phyloP scores from a whole-genome alignment of 805 yeast genomes.

The Wickerhamiella kazuoi region DNA sequence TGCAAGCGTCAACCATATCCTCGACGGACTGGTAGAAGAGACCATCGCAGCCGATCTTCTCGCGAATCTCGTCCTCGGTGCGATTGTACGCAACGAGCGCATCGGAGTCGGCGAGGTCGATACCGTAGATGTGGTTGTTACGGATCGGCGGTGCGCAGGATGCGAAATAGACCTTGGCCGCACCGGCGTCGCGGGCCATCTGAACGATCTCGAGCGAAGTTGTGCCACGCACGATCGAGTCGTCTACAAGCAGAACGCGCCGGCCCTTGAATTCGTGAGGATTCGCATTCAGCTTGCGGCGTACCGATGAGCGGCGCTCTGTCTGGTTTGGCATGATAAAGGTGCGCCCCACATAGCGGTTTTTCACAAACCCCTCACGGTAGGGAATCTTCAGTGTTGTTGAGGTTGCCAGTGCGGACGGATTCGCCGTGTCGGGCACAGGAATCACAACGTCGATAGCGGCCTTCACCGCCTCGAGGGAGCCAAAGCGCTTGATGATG shows the following conservation, averaged over 20 bases:
- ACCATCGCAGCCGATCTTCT: constrained; percentile 71
- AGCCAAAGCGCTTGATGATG: constrained; percentile 31
- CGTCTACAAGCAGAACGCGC: constrained; percentile 82
- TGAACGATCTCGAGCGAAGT: constrained; percentile 89
- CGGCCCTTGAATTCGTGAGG: constrained; percentile 73
- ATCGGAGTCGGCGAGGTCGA: constrained; percentile 87
- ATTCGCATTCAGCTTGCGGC: constrained; percentile 94
- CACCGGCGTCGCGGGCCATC: constrained; percentile 99
- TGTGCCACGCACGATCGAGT: constrained; percentile 94
- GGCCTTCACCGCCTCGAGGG: constrained; percentile 28
- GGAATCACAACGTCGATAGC: constrained; percentile 90
- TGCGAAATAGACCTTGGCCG: constrained; percentile 84
- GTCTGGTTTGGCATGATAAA: constrained; percentile 97
- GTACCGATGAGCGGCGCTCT: constrained; percentile 81
- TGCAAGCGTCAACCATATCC: constrained; percentile 70
- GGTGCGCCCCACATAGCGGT: constrained; percentile 92
- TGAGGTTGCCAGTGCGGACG: constrained; percentile 85
- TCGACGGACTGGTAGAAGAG: constrained; percentile 76
- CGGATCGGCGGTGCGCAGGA: constrained; percentile 98
- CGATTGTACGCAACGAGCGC: constrained; percentile 80
- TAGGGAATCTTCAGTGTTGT: constrained; percentile 64
- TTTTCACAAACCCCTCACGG: constrained; percentile 94
- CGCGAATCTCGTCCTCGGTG: constrained; percentile 55
- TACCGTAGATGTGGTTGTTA: constrained; percentile 89
- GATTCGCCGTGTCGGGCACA: constrained; percentile 96